These are phyloP conservation scores for Cubamyces lactineus DNA, from an alignment of 768 basidiomycete species.

Conservation along the genomic window DNA sequence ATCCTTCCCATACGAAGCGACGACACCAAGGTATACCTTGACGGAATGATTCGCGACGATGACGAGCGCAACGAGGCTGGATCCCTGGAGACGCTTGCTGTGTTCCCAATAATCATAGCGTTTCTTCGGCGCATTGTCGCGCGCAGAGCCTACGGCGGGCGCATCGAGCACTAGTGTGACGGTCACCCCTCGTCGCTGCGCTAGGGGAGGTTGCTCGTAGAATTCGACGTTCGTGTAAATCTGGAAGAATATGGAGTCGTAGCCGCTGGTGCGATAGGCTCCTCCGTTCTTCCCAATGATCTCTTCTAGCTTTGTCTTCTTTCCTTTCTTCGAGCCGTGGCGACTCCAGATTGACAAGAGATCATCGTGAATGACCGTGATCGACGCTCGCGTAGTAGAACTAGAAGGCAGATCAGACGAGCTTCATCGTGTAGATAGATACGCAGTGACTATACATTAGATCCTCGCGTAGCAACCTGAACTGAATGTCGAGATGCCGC, in stretches of 20 bases:
- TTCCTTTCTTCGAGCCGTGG: background rate
- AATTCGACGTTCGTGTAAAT: constrained; percentile 41
- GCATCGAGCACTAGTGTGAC: constrained; percentile 50
- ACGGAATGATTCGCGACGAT: constrained; percentile 32
- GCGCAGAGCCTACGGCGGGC: constrained; percentile 56
- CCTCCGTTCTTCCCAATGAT: constrained; percentile 32
- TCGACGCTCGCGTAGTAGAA: constrained; percentile 31
- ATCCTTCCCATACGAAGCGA: constrained; percentile 48
- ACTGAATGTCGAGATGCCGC: constrained; percentile 71
- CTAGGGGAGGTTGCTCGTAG: constrained; percentile 42
- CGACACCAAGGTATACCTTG: constrained; percentile 55
- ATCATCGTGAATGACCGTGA: constrained; percentile 54
- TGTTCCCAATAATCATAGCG: constrained; percentile 66
- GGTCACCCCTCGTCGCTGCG: constrained; percentile 54
- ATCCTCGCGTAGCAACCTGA: constrained; percentile 75
- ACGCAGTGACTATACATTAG: constrained; percentile 49
- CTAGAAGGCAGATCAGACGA: background rate
- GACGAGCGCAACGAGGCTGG: constrained; percentile 67
- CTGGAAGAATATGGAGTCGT: constrained; percentile 26
- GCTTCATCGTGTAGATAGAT: too few species aligned
- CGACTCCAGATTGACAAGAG: constrained; percentile 28
- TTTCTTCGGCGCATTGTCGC: constrained; percentile 39
- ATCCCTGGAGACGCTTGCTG: constrained; percentile 60
- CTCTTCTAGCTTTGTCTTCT: constrained; percentile 12
- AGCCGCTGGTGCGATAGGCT: constrained; percentile 15